Evolutionary conservation across 371 early-diverging fungal genomes (phyloP).

Genomic region (Mortierella sp.): DNA sequence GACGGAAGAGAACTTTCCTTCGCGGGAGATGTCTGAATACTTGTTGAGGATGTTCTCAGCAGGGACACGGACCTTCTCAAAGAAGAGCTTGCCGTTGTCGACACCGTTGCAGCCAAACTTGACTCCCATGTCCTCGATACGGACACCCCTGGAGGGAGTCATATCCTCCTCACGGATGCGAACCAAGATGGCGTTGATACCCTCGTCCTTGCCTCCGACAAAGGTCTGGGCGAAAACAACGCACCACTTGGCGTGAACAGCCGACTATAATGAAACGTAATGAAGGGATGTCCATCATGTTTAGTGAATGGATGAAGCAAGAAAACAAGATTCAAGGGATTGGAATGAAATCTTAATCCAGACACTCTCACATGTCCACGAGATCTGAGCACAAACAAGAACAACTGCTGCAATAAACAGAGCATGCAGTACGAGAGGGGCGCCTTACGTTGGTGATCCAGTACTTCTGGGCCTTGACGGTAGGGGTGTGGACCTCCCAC

Average conservation of each 20-base stretch:
- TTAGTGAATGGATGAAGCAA: not conserved
- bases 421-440: not conserved
- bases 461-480: conserved; percentile 76
- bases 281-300: no score
- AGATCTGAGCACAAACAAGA: conserved; percentile 5
- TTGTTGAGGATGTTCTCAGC: conserved; percentile 78
- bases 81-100: conserved; percentile 71
- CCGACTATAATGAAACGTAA: conserved; percentile 46
- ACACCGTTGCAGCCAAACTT: conserved; percentile 77
- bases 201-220: conserved; percentile 76
- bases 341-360: conserved; percentile 10
- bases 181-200: conserved; percentile 74
- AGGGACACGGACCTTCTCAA: conserved; percentile 70
- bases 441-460: conserved; percentile 75
- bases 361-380: conserved; percentile 11
- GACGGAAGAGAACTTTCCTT: conserved; percentile 68
- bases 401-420: not conserved
- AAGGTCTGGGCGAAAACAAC: conserved; percentile 81
- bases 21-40: conserved; percentile 74
- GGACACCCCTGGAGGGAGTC: conserved; percentile 69
- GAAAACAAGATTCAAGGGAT: not conserved
- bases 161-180: conserved; percentile 78
- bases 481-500: conserved; percentile 81
- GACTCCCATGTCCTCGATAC: conserved; percentile 79
- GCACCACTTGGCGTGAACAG: conserved; percentile 76